Evolutionary conservation across 805 yeast species (phyloP), one percentile per base, ranked within the genome.

Genomic region (Ogataea nitratoaversa): DNA sequence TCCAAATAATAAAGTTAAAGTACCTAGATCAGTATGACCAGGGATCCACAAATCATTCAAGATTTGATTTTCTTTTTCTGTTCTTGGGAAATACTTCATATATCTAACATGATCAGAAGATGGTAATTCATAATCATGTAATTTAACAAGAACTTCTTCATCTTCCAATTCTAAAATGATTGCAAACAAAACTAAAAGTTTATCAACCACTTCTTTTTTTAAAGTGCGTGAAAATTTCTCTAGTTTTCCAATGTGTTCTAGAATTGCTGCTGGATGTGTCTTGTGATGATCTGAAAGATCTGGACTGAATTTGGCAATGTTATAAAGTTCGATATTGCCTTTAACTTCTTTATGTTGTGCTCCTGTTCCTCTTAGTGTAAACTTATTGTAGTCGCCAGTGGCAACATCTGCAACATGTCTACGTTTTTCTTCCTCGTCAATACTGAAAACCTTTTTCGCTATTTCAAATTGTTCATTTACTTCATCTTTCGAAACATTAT

Each of bases 11-110:
- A 64, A 51, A 5, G 68, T 63, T 35, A 64, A 51, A 14, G 60
- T 55, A 3, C 67, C 68, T 40, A 63, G 59, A 42, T 64, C 68
- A 4, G 68, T 63, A 44, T 64, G 68, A 2, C 62, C 67, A 30
- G 66, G 40, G 1, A 63, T 53, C 65, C 67, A 64, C 13, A 50
- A 54, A 35, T 59, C 54, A 32, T 60, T 60, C 2, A 63, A 59
- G 32, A 53, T 47, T 2, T 51, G 55, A 32, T 64, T 66, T 23
- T 63, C 67, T 37, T 57, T 63, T 19, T 30, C 30, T 14, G 46
- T 22, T 11, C 53, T 34, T 5, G 63, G 63, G 37, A 54, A 57
- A 44, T 64, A 64, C 39, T 59, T 57, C 65, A 64, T 64, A 42
- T 47, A 63, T 23, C 68, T 37, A 24, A 62, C 43, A 37, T 60